Conservation (phyloP, 768 basidiomycete species). For the Russula compacta region DNA sequence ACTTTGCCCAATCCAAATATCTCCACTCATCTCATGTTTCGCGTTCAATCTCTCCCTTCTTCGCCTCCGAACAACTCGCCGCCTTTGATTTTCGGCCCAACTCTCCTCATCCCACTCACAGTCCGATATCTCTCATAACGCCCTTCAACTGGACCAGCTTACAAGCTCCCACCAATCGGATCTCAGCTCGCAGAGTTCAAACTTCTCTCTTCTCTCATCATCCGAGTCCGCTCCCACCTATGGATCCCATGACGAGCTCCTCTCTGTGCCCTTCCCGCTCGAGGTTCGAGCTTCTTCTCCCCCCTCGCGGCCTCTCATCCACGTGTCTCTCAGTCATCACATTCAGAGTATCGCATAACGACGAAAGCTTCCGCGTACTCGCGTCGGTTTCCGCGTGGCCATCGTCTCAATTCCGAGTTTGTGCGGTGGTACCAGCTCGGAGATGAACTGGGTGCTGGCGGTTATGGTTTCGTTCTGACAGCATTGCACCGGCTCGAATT, state of each 20-base stretch:
- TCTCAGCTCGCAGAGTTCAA: slow-evolving; percentile 6
- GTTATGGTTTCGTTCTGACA: slow-evolving; percentile 93
- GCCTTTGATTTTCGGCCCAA: not conserved
- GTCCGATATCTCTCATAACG: slow-evolving; percentile 11
- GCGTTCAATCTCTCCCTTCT: slow-evolving; percentile 16
- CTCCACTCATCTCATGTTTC: slow-evolving; percentile 17
- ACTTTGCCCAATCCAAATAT: slow-evolving; percentile 12
- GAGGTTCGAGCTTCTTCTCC: not conserved
- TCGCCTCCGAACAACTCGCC: slow-evolving; percentile 2
- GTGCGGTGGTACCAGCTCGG: slow-evolving; percentile 49
- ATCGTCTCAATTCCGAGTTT: slow-evolving; percentile 53
- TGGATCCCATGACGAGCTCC: slow-evolving; percentile 5
- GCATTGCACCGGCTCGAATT: slow-evolving; percentile 53
- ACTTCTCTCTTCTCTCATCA: slow-evolving; percentile 2
- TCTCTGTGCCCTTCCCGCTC: slow-evolving; percentile 4
- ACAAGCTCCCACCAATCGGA: slow-evolving; percentile 1
- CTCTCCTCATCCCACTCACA: not conserved
- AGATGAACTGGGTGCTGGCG: slow-evolving; percentile 82
- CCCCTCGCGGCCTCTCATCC: slow-evolving; percentile 4
- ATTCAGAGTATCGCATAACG: slow-evolving; percentile 8
- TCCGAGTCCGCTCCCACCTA: not conserved
- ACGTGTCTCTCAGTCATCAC: not conserved
- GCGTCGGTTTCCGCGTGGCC: slow-evolving; percentile 49
- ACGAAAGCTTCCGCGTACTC: slow-evolving; percentile 32
- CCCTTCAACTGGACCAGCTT: slow-evolving; percentile 13